These are phyloP conservation scores for Thelonectria olida DNA, from an alignment of 2,329 filamentous ascomycete genomes.

Conservation along the genomic window DNA sequence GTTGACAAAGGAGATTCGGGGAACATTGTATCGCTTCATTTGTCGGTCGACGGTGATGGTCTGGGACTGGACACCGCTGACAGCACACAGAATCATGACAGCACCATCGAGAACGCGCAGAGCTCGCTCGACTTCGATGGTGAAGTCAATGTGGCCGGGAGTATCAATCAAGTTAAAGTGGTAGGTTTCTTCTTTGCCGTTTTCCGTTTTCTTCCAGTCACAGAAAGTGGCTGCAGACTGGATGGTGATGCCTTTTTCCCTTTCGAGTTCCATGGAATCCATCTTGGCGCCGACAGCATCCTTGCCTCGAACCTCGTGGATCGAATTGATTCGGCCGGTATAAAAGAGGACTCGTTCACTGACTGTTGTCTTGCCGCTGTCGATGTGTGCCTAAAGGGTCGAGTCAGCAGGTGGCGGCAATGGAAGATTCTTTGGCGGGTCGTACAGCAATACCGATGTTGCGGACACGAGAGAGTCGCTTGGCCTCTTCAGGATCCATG, in stretches of 20 bases:
- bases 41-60: conserved; percentile 98
- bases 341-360: conserved; percentile 98
- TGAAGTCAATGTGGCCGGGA: conserved; percentile 98
- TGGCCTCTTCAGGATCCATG: conserved; percentile 80
- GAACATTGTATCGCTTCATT: conserved; percentile 98
- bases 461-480: conserved; percentile 81
- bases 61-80: conserved; percentile 96
- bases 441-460: conserved; percentile 97
- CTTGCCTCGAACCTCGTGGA: conserved; percentile 95
- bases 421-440: conserved; percentile 1
- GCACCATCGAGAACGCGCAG: conserved; percentile 94
- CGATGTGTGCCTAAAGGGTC: conserved; percentile 82
- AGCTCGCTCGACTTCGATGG: conserved; percentile 96
- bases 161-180: conserved; percentile 99
- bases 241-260: conserved; percentile 98
- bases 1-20: conserved; percentile 95
- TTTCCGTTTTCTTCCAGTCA: conserved; percentile 90
- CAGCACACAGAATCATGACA: conserved; percentile 97
- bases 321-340: conserved; percentile 94
- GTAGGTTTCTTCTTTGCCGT: conserved; percentile 88
- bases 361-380: conserved; percentile 96
- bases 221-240: conserved; percentile 98
- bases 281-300: conserved; percentile 98
- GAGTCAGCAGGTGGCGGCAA: conserved; percentile 25
- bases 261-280: conserved; percentile 99